These are phyloP conservation scores for Halophytophthora polymorphica DNA, from an alignment of 352 stramenopile genomes.

Conservation along the genomic window DNA sequence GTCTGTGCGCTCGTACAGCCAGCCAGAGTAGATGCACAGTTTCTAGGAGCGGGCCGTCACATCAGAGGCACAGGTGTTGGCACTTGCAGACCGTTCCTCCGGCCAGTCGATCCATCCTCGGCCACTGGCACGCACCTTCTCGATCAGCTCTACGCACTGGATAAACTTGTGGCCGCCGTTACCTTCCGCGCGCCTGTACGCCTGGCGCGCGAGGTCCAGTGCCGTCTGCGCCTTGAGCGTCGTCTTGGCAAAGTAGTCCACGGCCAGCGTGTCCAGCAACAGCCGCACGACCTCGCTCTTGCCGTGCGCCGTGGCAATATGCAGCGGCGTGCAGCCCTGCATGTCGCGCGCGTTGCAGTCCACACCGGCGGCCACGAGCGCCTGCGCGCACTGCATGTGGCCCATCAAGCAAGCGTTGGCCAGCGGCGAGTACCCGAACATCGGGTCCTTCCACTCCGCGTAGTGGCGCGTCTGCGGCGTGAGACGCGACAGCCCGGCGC, in stretches of 20 bases:
- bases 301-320: constrained; percentile 52
- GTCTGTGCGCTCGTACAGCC: constrained; percentile 78
- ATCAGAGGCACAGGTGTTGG: neutral
- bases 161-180: constrained; percentile 38
- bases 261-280: constrained; percentile 45
- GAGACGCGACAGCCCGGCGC: constrained; percentile 42
- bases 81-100: constrained; percentile 8
- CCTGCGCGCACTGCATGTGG: constrained; percentile 58
- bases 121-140: constrained; percentile 45
- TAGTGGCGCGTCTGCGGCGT: constrained; percentile 61
- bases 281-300: constrained; percentile 69
- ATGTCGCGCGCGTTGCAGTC: constrained; percentile 57
- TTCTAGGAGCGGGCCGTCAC: constrained; percentile 52
- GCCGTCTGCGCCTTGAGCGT: constrained; percentile 51
- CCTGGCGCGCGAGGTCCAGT: constrained; percentile 67
- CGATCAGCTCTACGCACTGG: constrained; percentile 73
- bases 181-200: constrained; percentile 38
- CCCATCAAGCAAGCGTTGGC: constrained; percentile 57
- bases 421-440: constrained; percentile 65
- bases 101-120: neutral
- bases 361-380: constrained; percentile 49
- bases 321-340: constrained; percentile 63
- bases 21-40: constrained; percentile 78
- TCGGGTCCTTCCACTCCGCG: constrained; percentile 65
- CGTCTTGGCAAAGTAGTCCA: constrained; percentile 60